phyloP scores from a whole-genome alignment of 148 eudicot species.

The Oxyria digyna region DNA sequence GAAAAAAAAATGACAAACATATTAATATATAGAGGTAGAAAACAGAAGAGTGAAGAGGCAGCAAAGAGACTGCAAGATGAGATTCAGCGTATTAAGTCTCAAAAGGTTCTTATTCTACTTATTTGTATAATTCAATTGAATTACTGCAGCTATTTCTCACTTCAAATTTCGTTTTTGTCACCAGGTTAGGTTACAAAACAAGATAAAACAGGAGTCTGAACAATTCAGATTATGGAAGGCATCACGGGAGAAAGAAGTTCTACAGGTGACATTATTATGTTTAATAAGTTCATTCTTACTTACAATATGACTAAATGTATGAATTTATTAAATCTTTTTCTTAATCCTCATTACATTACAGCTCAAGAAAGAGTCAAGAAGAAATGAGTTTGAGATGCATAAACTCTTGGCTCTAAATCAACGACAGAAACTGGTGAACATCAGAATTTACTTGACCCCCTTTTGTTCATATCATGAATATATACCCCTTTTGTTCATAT shows the following conservation, averaged over 20 bases:
- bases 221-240: slow-evolving; percentile 96
- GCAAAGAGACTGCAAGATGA: slow-evolving; percentile 89
- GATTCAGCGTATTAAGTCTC: slow-evolving; percentile 88
- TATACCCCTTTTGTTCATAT: no score
- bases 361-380: slow-evolving; percentile 97
- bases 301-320: no score
- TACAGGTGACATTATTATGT: slow-evolving; percentile 48
- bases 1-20: no score
- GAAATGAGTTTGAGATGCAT: slow-evolving; percentile 99
- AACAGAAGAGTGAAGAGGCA: slow-evolving; percentile 95
- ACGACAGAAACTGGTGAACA: slow-evolving; percentile 89
- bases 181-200: slow-evolving; percentile 92
- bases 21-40: no score
- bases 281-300: background rate
- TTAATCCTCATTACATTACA: slow-evolving; percentile 20
- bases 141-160: background rate
- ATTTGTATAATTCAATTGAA: background rate
- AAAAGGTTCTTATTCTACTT: slow-evolving; percentile 43
- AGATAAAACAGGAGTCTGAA: slow-evolving; percentile 96
- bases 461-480: background rate
- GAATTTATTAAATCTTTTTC: background rate
- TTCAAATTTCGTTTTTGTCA: background rate
- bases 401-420: slow-evolving; percentile 85
- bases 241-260: slow-evolving; percentile 88
- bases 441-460: background rate